Percentiles rank a stretch among this genome's conserved stretches.
Evolutionary conservation across 2,329 filamentous ascomycete species (phyloP).

Genomic region (Furcasterigmium furcatum): DNA sequence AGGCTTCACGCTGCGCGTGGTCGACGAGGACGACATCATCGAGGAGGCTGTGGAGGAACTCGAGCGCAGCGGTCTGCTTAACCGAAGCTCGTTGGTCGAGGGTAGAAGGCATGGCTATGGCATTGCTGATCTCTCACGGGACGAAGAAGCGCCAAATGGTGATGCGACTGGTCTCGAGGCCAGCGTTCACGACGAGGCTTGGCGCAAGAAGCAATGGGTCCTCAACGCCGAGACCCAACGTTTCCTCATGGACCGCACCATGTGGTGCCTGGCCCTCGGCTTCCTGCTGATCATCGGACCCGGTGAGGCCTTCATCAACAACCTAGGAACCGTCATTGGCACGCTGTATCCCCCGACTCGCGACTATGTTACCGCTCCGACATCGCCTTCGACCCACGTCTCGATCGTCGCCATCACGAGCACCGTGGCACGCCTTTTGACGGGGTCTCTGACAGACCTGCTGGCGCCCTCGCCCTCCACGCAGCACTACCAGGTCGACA

Average conservation of each 20-base stretch:
- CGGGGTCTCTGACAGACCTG: conserved; percentile 83
- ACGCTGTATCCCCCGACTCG: conserved; percentile 67
- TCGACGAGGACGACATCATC: conserved; percentile 84
- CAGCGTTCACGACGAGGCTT: conserved; percentile 32
- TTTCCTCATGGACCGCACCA: conserved; percentile 84
- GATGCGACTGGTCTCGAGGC: neutral
- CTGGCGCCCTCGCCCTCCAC: conserved; percentile 68
- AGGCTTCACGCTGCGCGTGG: conserved; percentile 68
- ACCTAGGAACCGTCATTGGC: conserved; percentile 88
- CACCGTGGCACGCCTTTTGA: conserved; percentile 84
- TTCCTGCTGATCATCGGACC: conserved; percentile 94
- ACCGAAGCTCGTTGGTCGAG: conserved; percentile 70
- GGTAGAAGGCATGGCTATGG: conserved; percentile 55
- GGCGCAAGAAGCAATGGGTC: conserved; percentile 81
- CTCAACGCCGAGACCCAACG: conserved; percentile 85
- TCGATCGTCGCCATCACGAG: conserved; percentile 89
- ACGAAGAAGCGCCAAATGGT: conserved; percentile 29
- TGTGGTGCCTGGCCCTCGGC: conserved; percentile 90
- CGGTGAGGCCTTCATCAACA: conserved; percentile 98
- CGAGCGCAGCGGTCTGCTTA: conserved; percentile 81
- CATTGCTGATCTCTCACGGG: conserved; percentile 13
- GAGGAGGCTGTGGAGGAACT: conserved; percentile 87
- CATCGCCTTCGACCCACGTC: conserved; percentile 81
- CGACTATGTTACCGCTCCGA: conserved; percentile 35
- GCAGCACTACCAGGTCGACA: conserved; percentile 48